Evolutionary conservation across 1,284 basidiomycete genomes (phyloP), one percentile per base, ranked within the genome.

Genomic region (Cystobasidiaceae sp.): DNA sequence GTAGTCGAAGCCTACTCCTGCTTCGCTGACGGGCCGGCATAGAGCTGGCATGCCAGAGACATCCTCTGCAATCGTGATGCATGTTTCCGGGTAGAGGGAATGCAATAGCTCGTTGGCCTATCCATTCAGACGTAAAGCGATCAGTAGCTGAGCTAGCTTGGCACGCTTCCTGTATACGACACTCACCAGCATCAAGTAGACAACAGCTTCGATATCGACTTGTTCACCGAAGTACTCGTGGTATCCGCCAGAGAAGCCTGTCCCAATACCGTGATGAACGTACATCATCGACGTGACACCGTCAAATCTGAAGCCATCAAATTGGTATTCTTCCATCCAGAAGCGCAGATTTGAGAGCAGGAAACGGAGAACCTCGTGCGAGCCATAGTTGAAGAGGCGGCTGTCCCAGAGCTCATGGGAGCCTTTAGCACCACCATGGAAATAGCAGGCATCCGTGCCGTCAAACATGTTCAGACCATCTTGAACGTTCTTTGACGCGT

Each of bases 221-320:
- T 78, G 79, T 25, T 84, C 81, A 6, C 93, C 93, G 77, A 97
- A 98, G 78, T 98, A 98, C 78, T 98, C 94, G 75, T 97, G 90
- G 78, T 98, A 98, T 5, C 89, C 93, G 25, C 93, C 93, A 48
- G 91, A 94, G 80, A 98, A 98, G 2, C 93, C 94, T 2, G 93
- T 86, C 17, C 94, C 94, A 72, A 97, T 97, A 21, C 94, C 94
- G 77, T 98, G 94, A 75, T 98, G 94, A 33, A 83, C 80, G 79
- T 97, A 98, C 87, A 98, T 93, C 91, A 98, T 97, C 74, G 90
- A 94, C 3, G 94, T 98, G 44, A 98, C 94, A 43, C 94, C 94
- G 72, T 98, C 94, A 76, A 98, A 98, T 48, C 94, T 81, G 84
- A 97, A 98, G 3, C 94, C 94, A 73, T 97, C 94, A 75, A 98